A percentile compares a stretch with the other conserved stretches of the same genome.
phyloP scores from a whole-genome alignment of 441 rosid genomes.

The Populus trichocarpa region DNA sequence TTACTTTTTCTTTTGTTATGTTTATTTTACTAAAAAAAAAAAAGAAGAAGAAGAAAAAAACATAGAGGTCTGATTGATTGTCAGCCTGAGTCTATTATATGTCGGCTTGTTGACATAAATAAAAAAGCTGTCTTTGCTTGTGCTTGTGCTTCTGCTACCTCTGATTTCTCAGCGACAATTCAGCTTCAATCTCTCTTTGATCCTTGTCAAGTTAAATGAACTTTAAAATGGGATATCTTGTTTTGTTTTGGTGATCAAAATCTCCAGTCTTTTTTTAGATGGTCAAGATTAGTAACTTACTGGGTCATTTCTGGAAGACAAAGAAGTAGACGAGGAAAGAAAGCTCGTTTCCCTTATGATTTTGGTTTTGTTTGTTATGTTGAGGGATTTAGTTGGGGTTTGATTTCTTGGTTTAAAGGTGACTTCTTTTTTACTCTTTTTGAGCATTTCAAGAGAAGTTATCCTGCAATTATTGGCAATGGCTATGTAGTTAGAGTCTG shows the following conservation, averaged over 20 bases:
- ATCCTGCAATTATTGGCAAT: conserved; percentile 3
- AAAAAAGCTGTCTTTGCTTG: conserved; percentile 48
- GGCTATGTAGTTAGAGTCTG: conserved; percentile 21
- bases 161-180: conserved; percentile 77
- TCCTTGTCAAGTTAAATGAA: conserved; percentile 20
- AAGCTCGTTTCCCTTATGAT: conserved; percentile 7
- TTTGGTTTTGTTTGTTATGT: conserved; percentile 8
- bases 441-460: conserved; percentile 4
- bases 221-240: not conserved
- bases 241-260: not conserved
- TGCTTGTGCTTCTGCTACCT: conserved; percentile 36
- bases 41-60: not conserved
- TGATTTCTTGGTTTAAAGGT: conserved; percentile 23
- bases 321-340: conserved; percentile 14
- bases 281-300: conserved; percentile 10
- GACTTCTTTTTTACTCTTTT: conserved; percentile 2
- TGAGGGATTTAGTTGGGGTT: conserved; percentile 21
- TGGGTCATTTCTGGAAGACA: conserved; percentile 2
- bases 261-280: not conserved
- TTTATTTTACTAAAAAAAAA: not conserved
- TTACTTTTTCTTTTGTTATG: conserved; percentile 1
- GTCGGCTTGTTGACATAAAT: conserved; percentile 65
- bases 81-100: conserved; percentile 42
- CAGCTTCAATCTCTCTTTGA: conserved; percentile 34
- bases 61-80: conserved; percentile 22